These are phyloP conservation scores for Lentinus brumalis DNA, from an alignment of 768 basidiomycete species.

Conservation along the genomic window DNA sequence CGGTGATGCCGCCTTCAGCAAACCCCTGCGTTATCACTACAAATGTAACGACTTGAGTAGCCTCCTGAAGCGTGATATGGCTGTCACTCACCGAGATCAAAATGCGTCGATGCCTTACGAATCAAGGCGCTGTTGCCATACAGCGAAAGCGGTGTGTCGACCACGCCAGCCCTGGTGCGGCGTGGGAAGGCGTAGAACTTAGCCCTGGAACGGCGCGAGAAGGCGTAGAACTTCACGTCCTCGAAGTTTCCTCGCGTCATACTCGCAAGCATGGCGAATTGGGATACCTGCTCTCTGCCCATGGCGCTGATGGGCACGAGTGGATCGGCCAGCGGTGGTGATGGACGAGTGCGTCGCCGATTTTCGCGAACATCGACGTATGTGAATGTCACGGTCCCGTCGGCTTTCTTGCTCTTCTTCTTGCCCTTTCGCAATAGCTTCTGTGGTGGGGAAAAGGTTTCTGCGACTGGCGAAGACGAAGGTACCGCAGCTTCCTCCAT, in stretches of 20 bases:
- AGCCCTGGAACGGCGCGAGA: too few relatives aligned
- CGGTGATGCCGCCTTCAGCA: neutral
- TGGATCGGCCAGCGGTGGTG: too few relatives aligned
- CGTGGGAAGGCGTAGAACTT: too few relatives aligned
- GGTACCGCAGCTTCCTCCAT: too few relatives aligned
- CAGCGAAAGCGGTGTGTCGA: neutral
- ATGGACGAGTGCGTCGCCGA: too few relatives aligned
- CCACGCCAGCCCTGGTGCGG: neutral
- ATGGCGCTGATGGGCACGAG: too few relatives aligned
- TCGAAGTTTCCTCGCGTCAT: neutral
- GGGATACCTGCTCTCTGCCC: neutral
- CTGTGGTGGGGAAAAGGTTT: too few relatives aligned
- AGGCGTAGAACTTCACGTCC: conserved; percentile 5
- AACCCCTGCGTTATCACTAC: neutral
- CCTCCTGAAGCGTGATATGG: neutral
- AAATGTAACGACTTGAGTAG: neutral
- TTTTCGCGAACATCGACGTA: too few relatives aligned
- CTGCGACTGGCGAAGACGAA: too few relatives aligned
- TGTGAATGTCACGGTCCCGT: too few relatives aligned
- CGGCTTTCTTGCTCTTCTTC: too few relatives aligned
- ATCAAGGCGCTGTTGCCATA: conserved; percentile 1
- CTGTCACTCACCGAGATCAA: neutral
- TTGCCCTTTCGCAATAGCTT: too few relatives aligned
- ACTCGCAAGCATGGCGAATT: neutral
- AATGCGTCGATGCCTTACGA: neutral